Evolutionary conservation across 176 grass and related monocot genomes (phyloP), one percentile per base, ranked within the genome.

Genomic region (Oryza officinalis): DNA sequence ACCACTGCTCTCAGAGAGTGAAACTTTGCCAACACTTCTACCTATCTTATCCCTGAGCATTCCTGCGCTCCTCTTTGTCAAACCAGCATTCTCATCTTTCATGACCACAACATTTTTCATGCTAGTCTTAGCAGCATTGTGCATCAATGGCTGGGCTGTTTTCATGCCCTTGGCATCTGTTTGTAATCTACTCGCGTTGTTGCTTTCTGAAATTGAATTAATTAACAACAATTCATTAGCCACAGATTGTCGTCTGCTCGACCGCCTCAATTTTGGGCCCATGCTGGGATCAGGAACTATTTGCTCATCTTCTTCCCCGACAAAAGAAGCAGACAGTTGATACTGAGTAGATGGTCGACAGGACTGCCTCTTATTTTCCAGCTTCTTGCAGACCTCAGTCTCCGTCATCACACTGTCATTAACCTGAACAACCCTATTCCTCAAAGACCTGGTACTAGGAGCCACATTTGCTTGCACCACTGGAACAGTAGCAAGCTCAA

Each of bases 401-500:
- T 66, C 71, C 1, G n/a, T 77, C 35, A 67, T 60, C 9, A 8
- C 5, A 72, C 13, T 49, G n/a, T 44, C 17, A 10, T 70, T 67
- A 77, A 60, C 52, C 17, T 43, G 72, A 50, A 63, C 66, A 35
- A 14, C 43, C 63, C 77, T 85, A 5, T 26, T 91, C 67, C 85
- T 88, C 65, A 85, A 50, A n/a, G 33, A 12, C 63, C 77, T 77
- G 23, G 77, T 73, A 31, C 28, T 45, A 81, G 65, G 33, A 74
- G 66, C 65, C 67, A 68, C 61, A 52, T 68, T 76, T 77, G 10
- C 25, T 33, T 50, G 82, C n/a, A 70, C 10, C 63, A 66, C 43
- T 9, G 4, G 0, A 10, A 49, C 63, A 27, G 32, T 10, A 74
- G 47, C 27, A 1, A 2, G 10, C 25, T 37, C 80, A n/a, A 11